Conservation (phyloP, 1,284 basidiomycete genomes). For the Mycosarcoma mackinlayi region DNA sequence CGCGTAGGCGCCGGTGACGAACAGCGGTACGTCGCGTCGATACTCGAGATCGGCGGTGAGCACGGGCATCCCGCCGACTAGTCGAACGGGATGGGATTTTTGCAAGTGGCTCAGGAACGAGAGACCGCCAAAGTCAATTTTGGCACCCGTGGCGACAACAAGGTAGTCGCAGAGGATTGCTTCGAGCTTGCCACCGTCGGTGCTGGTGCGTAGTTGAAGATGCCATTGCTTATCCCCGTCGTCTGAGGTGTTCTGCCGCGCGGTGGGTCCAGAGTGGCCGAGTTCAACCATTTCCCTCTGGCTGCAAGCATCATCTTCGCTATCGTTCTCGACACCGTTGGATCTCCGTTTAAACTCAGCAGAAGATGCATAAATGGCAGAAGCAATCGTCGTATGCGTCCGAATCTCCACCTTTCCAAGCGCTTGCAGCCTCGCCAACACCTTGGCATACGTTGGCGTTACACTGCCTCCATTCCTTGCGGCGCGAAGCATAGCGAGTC, state of each 20-base stretch:
- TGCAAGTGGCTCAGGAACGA: constrained; percentile 57
- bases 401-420: constrained; percentile 53
- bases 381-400: constrained; percentile 51
- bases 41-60: constrained; percentile 67
- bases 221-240: constrained; percentile 30
- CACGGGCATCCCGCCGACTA: constrained; percentile 62
- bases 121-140: constrained; percentile 49
- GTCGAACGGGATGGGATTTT: constrained; percentile 47
- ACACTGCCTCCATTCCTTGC: constrained; percentile 67
- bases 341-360: neutral
- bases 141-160: constrained; percentile 65
- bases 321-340: neutral
- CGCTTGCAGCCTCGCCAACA: constrained; percentile 52
- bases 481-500: constrained; percentile 50
- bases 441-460: constrained; percentile 61
- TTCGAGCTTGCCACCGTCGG: neutral
- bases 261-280: too few species aligned
- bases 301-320: neutral
- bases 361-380: constrained; percentile 18
- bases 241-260: constrained; percentile 3
- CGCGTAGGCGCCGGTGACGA: constrained; percentile 65
- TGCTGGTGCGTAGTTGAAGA: constrained; percentile 24
- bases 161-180: constrained; percentile 51
- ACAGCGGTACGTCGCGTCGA: constrained; percentile 62
- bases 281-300: neutral